These are phyloP conservation scores for Ailanthus altissimus DNA, from an alignment of 345 rosid species.

Conservation along the genomic window DNA sequence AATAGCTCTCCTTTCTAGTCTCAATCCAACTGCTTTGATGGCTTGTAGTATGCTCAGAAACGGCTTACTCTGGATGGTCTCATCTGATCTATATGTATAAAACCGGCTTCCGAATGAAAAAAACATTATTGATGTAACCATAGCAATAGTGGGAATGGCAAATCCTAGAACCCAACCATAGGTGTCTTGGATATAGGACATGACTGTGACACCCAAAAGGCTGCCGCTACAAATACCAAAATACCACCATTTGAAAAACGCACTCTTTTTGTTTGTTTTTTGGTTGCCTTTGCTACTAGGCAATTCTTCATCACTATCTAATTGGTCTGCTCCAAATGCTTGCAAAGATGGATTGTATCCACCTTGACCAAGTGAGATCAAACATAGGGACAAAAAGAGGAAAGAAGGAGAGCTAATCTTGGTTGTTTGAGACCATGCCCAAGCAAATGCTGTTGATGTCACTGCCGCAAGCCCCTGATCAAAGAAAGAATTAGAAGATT, in stretches of 20 bases:
- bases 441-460: constrained; percentile 68
- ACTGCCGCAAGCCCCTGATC: constrained; percentile 77
- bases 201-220: constrained; percentile 77
- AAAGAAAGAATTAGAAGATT: not conserved
- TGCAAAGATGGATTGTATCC: constrained; percentile 89
- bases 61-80: constrained; percentile 21
- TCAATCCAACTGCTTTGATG: constrained; percentile 40
- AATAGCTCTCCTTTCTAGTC: constrained; percentile 33
- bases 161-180: constrained; percentile 96
- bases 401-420: constrained; percentile 46
- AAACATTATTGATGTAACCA: constrained; percentile 54
- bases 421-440: constrained; percentile 47
- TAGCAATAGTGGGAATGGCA: constrained; percentile 74
- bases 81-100: constrained; percentile 41
- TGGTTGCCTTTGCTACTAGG: constrained; percentile 43
- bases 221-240: constrained; percentile 89
- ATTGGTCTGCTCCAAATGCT: constrained; percentile 93
- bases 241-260: constrained; percentile 91
- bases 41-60: constrained; percentile 30
- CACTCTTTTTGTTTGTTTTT: constrained; percentile 48
- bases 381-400: constrained; percentile 78
- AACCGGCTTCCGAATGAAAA: constrained; percentile 63
- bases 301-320: constrained; percentile 49
- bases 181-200: constrained; percentile 92
- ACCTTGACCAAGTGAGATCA: constrained; percentile 83